Base-by-base conservation (phyloP, 75 land plant genomes). In the Selaginella moellendorffii region DNA sequence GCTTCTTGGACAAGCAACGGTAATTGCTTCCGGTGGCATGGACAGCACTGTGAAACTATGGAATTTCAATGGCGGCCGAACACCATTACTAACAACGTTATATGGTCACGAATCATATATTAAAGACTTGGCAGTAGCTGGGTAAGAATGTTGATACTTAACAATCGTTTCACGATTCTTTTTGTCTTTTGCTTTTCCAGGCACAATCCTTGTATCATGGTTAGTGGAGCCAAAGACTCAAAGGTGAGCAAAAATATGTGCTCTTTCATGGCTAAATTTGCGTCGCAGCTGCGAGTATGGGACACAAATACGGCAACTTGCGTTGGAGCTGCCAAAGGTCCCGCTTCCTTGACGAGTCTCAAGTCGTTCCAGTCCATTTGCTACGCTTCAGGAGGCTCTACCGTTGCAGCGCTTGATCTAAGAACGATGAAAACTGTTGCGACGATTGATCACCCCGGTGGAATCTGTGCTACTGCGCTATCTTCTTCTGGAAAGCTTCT, bases 401-500 rank as follows among this genome's bases (percentile, higher is more conserved):
- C 74, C 28, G 72, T 85, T 23, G 67, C 27, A 18, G 77, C 81
- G 36, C 72, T 85, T 59, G 87, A 85, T 62, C 74, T 85, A 25
- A 74, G 87, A 54, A 79, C 87, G 26, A 77, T 85, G 84, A 64
- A 72, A 53, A 85, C 67, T 24, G 84, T 71, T 59, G 77, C 54
- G 2, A 78, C 80, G 22, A 73, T 62, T 5, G 31, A 59, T 19
- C 66, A 66, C 52, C 53, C 66, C 62, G 65, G 68, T 31, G 62
- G 72, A 29, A 20, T 85, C 10, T 54, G 66, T 26, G 73, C 87
- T 17, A 74, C 78, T 68, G 78, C 78, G 18, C 27, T 77, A n/a
- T 25, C 80, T 62, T 80, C 84, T 12, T 77, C 81, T 28, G 83
- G 80, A 72, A 73, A 74, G 17, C 30, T 77, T 23, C 61, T 85